These are phyloP conservation scores for Leccinum angustisporum DNA, from an alignment of 1,284 basidiomycete genomes.

Conservation along the genomic window DNA sequence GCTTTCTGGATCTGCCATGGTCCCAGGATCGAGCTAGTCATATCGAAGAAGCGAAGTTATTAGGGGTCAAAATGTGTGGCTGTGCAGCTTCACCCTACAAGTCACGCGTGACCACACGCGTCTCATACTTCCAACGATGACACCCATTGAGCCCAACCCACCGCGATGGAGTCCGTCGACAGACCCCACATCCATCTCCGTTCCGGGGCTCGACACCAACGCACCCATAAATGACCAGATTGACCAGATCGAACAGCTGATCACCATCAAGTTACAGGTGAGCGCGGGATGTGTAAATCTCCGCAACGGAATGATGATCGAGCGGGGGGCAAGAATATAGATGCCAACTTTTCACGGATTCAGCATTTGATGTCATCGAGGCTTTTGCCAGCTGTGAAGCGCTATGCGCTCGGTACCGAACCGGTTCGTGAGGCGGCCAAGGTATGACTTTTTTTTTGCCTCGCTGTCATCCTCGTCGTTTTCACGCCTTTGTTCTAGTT, in stretches of 20 bases:
- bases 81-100: too few relatives aligned
- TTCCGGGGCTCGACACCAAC: slow-evolving; percentile 74
- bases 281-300: neutral
- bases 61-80: too few relatives aligned
- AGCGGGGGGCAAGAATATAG: slow-evolving; percentile 67
- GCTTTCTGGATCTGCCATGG: too few relatives aligned
- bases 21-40: too few relatives aligned
- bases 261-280: slow-evolving; percentile 85
- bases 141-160: slow-evolving; percentile 47
- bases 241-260: slow-evolving; percentile 94
- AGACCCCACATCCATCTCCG: slow-evolving; percentile 61
- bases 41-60: too few relatives aligned
- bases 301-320: slow-evolving; percentile 14
- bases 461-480: neutral
- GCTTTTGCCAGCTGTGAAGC: slow-evolving; percentile 85
- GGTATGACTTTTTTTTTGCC: slow-evolving; percentile 40
- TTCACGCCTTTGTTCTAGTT: slow-evolving; percentile 51
- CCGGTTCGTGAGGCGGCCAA: slow-evolving; percentile 87
- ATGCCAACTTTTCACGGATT: slow-evolving; percentile 90
- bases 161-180: slow-evolving; percentile 64
- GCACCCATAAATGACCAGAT: slow-evolving; percentile 82
- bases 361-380: slow-evolving; percentile 83
- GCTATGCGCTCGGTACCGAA: slow-evolving; percentile 83
- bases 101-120: slow-evolving; percentile 27
- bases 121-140: slow-evolving; percentile 19